These are phyloP conservation scores for Alternaria triticimaculans DNA, from an alignment of 2,329 filamentous ascomycete genomes.

Conservation along the genomic window DNA sequence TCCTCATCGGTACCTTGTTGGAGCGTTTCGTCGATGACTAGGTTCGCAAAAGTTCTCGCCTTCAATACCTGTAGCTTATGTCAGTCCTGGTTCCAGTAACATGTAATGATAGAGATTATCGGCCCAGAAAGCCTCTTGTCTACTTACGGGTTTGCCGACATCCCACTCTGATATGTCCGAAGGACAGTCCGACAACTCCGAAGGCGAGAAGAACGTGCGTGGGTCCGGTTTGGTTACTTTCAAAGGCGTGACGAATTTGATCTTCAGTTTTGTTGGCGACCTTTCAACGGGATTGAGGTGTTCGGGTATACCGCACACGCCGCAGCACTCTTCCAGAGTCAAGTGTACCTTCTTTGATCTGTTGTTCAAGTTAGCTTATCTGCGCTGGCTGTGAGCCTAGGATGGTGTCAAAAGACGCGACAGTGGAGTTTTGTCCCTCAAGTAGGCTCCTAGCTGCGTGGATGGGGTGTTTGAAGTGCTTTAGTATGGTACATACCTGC, in stretches of 20 bases:
- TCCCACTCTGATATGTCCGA: slow-evolving; percentile 26
- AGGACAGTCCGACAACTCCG: slow-evolving; percentile 25
- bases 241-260: background rate
- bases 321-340: slow-evolving; percentile 14
- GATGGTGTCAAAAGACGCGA: background rate
- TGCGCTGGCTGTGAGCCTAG: background rate
- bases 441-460: background rate
- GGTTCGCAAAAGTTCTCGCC: background rate
- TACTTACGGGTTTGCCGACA: slow-evolving; percentile 11
- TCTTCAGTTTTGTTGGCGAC: background rate
- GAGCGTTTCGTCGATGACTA: background rate
- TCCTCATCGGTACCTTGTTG: background rate
- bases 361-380: background rate
- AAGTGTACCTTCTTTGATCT: slow-evolving; percentile 5
- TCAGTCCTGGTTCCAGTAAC: background rate
- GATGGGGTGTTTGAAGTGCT: background rate
- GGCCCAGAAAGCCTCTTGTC: background rate
- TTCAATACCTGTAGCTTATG: background rate
- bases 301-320: slow-evolving; percentile 2
- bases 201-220: background rate
- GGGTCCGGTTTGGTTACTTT: background rate
- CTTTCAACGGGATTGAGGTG: background rate
- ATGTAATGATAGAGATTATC: background rate
- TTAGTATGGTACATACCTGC: background rate
- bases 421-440: background rate